Conservation (phyloP, 2,329 filamentous ascomycete species). For the Saccharata proteae region DNA sequence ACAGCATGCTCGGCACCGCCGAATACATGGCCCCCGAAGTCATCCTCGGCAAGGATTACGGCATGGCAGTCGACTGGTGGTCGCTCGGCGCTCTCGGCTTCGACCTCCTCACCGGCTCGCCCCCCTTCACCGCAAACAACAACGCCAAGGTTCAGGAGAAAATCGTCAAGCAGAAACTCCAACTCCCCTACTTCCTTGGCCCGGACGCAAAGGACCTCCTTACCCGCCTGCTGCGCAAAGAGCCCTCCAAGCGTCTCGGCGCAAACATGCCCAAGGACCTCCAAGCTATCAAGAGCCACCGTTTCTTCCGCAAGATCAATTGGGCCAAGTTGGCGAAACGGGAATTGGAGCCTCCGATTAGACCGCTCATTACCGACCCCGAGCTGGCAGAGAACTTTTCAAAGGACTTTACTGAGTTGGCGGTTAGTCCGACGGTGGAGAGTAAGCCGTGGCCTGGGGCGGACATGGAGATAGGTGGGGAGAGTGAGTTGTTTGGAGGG, state of each 20-base stretch:
- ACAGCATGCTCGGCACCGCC: slow-evolving; percentile 85
- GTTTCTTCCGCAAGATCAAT: slow-evolving; percentile 95
- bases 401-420: slow-evolving; percentile 76
- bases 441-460: slow-evolving; percentile 21
- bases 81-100: slow-evolving; percentile 86
- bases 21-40: slow-evolving; percentile 99
- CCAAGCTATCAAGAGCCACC: slow-evolving; percentile 72
- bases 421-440: slow-evolving; percentile 56
- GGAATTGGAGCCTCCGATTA: slow-evolving; percentile 78
- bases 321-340: slow-evolving; percentile 78
- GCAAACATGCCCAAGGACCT: slow-evolving; percentile 83
- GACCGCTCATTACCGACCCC: slow-evolving; percentile 87
- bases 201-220: slow-evolving; percentile 90
- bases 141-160: slow-evolving; percentile 92
- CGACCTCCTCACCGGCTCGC: slow-evolving; percentile 83
- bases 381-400: slow-evolving; percentile 95
- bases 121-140: slow-evolving; percentile 84
- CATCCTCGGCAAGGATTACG: slow-evolving; percentile 75
- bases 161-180: slow-evolving; percentile 85
- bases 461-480: slow-evolving; percentile 13
- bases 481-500: slow-evolving; percentile 38
- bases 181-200: slow-evolving; percentile 79
- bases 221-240: slow-evolving; percentile 79
- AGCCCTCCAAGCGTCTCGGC: slow-evolving; percentile 81
- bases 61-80: slow-evolving; percentile 97